phyloP scores from a whole-genome alignment of 2,329 filamentous ascomycete species.

The Blastomyces gilchristii region DNA sequence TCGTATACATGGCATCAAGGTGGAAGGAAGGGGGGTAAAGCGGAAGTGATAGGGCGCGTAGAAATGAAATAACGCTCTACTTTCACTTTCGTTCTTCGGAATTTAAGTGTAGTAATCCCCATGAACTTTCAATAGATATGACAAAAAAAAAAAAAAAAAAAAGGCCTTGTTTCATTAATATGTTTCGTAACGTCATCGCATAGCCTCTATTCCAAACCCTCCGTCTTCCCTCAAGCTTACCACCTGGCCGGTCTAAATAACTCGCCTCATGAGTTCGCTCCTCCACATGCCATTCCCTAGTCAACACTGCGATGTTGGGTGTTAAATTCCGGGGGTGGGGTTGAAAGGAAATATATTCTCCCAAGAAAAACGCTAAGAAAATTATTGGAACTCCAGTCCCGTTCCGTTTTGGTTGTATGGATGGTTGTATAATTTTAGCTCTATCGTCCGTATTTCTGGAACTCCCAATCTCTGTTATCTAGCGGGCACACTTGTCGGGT shows the following conservation, averaged over 20 bases:
- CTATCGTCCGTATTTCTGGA: constrained; percentile 89
- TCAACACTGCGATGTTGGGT: neutral
- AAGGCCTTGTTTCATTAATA: neutral
- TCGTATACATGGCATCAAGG: neutral
- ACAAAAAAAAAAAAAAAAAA: neutral
- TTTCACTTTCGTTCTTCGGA: neutral
- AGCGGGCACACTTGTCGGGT: constrained; percentile 96
- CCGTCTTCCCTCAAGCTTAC: neutral
- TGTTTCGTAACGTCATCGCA: neutral
- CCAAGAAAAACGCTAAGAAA: neutral
- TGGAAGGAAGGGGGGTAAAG: neutral
- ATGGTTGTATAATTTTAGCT: neutral
- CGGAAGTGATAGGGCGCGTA: neutral
- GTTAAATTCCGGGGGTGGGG: neutral
- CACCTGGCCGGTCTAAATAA: neutral
- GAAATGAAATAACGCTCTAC: neutral
- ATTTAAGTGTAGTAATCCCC: neutral
- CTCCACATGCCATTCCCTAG: neutral
- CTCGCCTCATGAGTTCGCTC: neutral
- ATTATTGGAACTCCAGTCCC: neutral
- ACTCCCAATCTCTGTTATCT: constrained; percentile 98
- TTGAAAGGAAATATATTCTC: neutral
- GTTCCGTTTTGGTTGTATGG: neutral
- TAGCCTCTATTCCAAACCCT: neutral
- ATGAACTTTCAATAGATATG: neutral